phyloP scores from a whole-genome alignment of 176 grass and related monocot genomes.

The Secale cereale region DNA sequence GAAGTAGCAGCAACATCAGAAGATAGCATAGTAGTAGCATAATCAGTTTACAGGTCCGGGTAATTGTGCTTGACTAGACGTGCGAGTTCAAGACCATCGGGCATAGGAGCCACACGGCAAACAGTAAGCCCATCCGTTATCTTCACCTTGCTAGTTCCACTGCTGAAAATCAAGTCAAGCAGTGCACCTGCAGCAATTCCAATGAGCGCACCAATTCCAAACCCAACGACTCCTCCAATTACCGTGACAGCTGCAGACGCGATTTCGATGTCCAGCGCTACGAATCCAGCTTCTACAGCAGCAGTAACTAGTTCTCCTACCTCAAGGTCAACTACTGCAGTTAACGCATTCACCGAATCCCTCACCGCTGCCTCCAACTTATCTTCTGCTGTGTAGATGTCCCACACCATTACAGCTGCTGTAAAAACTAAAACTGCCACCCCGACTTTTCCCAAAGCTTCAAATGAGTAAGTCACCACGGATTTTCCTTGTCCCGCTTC shows the following conservation, averaged over 20 bases:
- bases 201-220: neutral
- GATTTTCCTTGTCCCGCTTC: neutral
- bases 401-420: neutral
- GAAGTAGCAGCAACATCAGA: neutral
- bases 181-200: neutral
- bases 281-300: no score
- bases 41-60: neutral
- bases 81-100: neutral
- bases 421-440: neutral
- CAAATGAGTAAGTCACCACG: neutral
- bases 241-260: no score
- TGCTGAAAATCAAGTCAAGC: constrained; percentile 1
- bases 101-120: constrained; percentile 1
- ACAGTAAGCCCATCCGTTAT: neutral
- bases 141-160: neutral
- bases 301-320: no score
- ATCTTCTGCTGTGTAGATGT: constrained; percentile 4
- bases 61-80: neutral
- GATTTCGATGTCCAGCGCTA: no score
- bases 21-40: neutral
- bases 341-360: no score
- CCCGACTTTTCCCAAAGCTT: neutral
- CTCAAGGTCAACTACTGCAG: no score
- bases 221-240: no score
- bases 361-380: neutral